phyloP scores from a whole-genome alignment of 1,139 yeast species.

The Diutina scorzettiae region DNA sequence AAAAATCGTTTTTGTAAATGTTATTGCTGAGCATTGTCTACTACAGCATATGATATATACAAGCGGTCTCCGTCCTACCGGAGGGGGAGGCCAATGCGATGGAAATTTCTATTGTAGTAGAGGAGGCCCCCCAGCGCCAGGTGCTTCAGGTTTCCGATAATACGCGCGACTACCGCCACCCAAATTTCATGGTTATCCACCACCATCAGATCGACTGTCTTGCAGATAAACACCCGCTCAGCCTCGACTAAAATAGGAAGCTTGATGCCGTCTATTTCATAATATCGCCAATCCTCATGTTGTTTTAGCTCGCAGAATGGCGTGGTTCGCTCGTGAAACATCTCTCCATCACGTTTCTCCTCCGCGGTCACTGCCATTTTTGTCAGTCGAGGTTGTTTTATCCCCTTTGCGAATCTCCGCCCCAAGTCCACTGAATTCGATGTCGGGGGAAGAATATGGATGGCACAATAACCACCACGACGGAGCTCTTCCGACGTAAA shows the following conservation, averaged over 20 bases:
- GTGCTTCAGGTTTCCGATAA: conserved; percentile 2
- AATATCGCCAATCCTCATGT: conserved; percentile 14
- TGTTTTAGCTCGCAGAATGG: conserved; percentile 32
- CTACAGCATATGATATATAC: not conserved
- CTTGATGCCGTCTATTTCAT: conserved; percentile 10
- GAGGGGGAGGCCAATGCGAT: conserved; percentile 35
- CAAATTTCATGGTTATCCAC: conserved; percentile 3
- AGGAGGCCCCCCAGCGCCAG: conserved; percentile 41
- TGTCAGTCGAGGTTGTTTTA: conserved; percentile 13
- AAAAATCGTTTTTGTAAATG: not conserved
- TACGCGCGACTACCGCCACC: conserved; percentile 2
- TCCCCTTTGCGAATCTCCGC: conserved; percentile 51
- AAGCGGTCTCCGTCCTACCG: conserved; percentile 9
- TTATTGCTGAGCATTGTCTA: no score
- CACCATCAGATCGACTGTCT: not conserved
- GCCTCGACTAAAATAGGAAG: not conserved
- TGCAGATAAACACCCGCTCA: conserved; percentile 4
- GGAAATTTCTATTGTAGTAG: conserved; percentile 54
- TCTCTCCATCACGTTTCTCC: conserved; percentile 20
- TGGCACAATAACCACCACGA: conserved; percentile 40
- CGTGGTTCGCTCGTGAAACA: conserved; percentile 34
- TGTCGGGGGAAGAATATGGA: conserved; percentile 64
- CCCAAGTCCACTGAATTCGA: conserved; percentile 39
- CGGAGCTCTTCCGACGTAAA: conserved; percentile 60
- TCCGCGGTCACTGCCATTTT: conserved; percentile 10